Evolutionary conservation across 352 stramenopile species (phyloP), one percentile per base, ranked within the genome.

Genomic region (Blastocystis sp.): DNA sequence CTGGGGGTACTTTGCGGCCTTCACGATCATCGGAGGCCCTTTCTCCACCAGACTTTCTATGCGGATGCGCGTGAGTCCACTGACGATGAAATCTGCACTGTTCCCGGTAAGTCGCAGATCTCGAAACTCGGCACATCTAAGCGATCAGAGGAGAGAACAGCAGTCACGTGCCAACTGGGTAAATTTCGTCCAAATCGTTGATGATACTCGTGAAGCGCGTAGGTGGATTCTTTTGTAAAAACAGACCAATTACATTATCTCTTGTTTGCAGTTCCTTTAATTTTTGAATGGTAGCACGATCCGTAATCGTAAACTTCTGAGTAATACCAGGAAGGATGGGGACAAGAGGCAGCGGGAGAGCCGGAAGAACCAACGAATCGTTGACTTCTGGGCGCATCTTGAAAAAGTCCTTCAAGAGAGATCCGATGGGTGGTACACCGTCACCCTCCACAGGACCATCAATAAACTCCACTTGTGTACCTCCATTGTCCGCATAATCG

Each of bases 171-270:
- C 91, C 70, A 82, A 91, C 66, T 79, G 47, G 90, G 34, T 65
- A 90, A 45, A 90, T 79, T 41, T 64, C 70, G 34, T 78, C 76
- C 26, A 90, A 90, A 30, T 62, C 76, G 34, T 87, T 39, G 7
- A 65, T 90, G 13, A 87, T 56, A 20, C 90, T 54, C 3, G 88
- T 37, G 34, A 73, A 76, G 39, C 70, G 16, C 16, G 93, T 45
- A 7, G 90, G 64, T 54, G 47, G 89, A 62, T 90, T 90, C 90
- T 97, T 98, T 82, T 96, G 94, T 8, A 98, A 90, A 90, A 98
- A 98, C 47, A 98, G 92, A 16, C 95, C 95, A 13, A 98, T 93
- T 88, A 98, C 98, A 18, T 65, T 76, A 50, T 90, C 62, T 53
- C 54, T 37, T 1, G 55, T 55, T 54, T 82, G 62, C 11, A 65